Percentiles rank a stretch among this genome's conserved stretches.
Evolutionary conservation across 2,329 filamentous ascomycete genomes (phyloP).

Genomic region (Aspergillus awamori): DNA sequence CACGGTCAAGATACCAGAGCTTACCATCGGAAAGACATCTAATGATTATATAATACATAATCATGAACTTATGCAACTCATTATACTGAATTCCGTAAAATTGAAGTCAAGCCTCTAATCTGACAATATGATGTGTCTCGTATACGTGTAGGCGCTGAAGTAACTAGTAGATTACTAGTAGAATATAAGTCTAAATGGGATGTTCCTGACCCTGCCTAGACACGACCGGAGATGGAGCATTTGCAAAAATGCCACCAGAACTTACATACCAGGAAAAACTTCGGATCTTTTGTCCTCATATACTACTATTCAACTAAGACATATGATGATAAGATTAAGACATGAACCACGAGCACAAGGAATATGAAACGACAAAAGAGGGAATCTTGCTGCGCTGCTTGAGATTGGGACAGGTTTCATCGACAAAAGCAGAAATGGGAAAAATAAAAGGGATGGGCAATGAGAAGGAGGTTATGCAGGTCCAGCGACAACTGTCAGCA

Average conservation of each 20-base stretch:
- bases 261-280: background rate
- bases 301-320: slow-evolving; percentile 37
- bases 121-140: background rate
- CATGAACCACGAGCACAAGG: slow-evolving; percentile 32
- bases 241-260: background rate
- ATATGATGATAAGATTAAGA: slow-evolving; percentile 30
- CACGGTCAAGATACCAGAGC: no score
- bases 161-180: no score
- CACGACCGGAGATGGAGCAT: background rate
- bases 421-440: slow-evolving; percentile 26
- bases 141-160: no score
- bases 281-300: slow-evolving; percentile 32
- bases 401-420: slow-evolving; percentile 38
- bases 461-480: slow-evolving; percentile 30
- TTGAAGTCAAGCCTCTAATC: no score
- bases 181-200: no score
- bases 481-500: slow-evolving; percentile 30
- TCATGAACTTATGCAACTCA: no score
- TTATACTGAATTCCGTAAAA: no score
- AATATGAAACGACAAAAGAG: slow-evolving; percentile 39
- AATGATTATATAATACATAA: no score
- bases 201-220: no score
- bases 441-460: slow-evolving; percentile 19
- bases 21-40: no score
- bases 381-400: slow-evolving; percentile 46